These are phyloP conservation scores for Alternaria brassicae DNA, from an alignment of 2,329 filamentous ascomycete genomes.

Conservation along the genomic window DNA sequence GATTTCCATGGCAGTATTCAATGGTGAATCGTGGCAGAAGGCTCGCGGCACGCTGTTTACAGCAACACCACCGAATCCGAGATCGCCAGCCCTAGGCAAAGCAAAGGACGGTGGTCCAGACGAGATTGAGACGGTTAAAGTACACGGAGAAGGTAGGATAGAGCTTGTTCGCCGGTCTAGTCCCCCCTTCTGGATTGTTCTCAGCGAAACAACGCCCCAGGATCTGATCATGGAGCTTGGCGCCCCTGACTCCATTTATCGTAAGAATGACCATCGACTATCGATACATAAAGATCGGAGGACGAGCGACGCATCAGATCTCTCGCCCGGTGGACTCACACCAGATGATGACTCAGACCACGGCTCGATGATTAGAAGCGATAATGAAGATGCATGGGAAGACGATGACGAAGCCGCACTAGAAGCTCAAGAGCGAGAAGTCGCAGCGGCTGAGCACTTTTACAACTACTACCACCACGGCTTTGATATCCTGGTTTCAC, in stretches of 20 bases:
- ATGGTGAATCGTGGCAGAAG: constrained; percentile 88
- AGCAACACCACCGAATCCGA: constrained; percentile 74
- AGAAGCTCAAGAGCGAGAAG: constrained; percentile 66
- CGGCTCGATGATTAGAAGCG: constrained; percentile 43
- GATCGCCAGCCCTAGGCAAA: constrained; percentile 70
- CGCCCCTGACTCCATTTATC: constrained; percentile 91
- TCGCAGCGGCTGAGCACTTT: constrained; percentile 73
- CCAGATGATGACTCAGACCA: constrained; percentile 46
- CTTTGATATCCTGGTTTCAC: constrained; percentile 91
- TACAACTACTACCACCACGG: constrained; percentile 98
- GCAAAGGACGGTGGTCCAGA: constrained; percentile 83
- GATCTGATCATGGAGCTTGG: constrained; percentile 90
- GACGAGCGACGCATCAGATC: constrained; percentile 47
- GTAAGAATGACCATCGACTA: constrained; percentile 87
- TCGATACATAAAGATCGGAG: constrained; percentile 71
- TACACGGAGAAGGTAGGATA: constrained; percentile 79
- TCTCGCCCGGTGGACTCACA: constrained; percentile 37
- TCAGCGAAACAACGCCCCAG: constrained; percentile 90
- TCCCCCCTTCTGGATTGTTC: constrained; percentile 71
- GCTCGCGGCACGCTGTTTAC: constrained; percentile 79
- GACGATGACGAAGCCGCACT: constrained; percentile 56
- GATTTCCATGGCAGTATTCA: constrained; percentile 88
- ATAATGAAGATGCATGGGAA: constrained; percentile 56
- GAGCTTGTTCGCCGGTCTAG: constrained; percentile 77
- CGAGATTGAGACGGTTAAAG: constrained; percentile 80